phyloP scores from a whole-genome alignment of 2,329 filamentous ascomycete genomes.

The Stagonosporopsis tanaceti region DNA sequence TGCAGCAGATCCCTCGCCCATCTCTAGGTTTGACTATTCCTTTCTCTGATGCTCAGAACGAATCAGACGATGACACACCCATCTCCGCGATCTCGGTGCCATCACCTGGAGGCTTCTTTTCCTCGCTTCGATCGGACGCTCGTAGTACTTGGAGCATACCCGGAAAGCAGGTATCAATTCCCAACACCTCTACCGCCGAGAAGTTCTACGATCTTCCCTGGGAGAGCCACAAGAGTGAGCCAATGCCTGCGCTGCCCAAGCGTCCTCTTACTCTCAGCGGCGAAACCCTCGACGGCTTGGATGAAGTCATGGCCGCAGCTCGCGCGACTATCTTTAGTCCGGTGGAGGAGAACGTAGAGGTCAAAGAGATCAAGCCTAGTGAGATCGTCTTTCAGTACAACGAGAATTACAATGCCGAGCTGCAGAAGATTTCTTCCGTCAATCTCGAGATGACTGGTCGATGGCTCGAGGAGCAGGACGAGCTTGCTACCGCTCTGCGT shows the following conservation, averaged over 20 bases:
- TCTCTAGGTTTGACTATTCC: constrained; percentile 50
- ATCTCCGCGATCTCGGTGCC: constrained; percentile 87
- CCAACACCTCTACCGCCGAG: constrained; percentile 90
- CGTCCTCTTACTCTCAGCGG: constrained; percentile 40
- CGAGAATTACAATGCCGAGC: constrained; percentile 75
- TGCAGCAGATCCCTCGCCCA: constrained; percentile 66
- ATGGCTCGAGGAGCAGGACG: constrained; percentile 84
- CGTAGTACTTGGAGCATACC: constrained; percentile 81
- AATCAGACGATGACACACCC: constrained; percentile 61
- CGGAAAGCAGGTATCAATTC: constrained; percentile 58
- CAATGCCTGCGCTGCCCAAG: constrained; percentile 26
- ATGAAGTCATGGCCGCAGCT: constrained; percentile 43
- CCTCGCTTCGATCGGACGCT: constrained; percentile 76
- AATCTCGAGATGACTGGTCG: constrained; percentile 84
- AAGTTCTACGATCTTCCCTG: constrained; percentile 90
- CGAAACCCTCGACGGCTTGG: constrained; percentile 46
- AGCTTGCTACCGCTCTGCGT: constrained; percentile 73
- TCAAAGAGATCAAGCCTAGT: constrained; percentile 66
- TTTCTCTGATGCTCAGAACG: constrained; percentile 36
- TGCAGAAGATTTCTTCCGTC: constrained; percentile 73
- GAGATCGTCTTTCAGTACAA: constrained; percentile 77
- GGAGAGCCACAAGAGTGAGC: constrained; percentile 49
- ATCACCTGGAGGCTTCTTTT: constrained; percentile 91
- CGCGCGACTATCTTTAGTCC: constrained; percentile 42
- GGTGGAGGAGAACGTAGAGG: constrained; percentile 53